Base-by-base conservation (phyloP, 257 asterid genomes). In the Paraleonurus japonicus region DNA sequence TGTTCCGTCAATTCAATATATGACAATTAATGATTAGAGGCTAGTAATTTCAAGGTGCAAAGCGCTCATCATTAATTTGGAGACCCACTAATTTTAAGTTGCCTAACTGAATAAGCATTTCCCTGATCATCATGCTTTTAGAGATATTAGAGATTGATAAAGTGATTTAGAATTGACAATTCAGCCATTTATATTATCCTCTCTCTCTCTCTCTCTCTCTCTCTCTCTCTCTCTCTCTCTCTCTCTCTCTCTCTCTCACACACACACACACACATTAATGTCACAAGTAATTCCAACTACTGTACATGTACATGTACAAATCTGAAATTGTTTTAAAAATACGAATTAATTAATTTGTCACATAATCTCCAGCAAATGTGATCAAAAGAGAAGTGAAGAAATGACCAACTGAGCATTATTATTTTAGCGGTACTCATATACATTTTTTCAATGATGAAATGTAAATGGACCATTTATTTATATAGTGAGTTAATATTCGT, bases 51-150 rank as follows among this genome's bases (percentile, higher is more conserved):
- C 3, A 57, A 47, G 75, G 72, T 13, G 65, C 64, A 41, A 76
- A 48, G 74, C 27, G 74, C 28, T 80, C 53, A 75, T 75, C 45
- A 79, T 79, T 72, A 41, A 64, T 54, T 68, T 61, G 58, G 54
- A 72, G 64, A 54, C 81, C 69, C 60, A 53, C 80, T 66, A 66
- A 66, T 75, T 67, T 63, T 59, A 58, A 73, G 63, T 76, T 64
- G 73, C 84, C 67, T 80, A 80, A 74, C 85, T 74, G 74, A 74
- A 78, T 71, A 79, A 65, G 70, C 78, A 79, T 67, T 53, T 72
- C 76, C 69, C 47, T 67, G 39, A 58, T 65, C 72, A 81, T 78
- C 32, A 81, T 81, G 82, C 5, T 26, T 66, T 73, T 65, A 32
- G 66, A 70, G 81, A 76, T 32, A 32, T 75, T 70, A 66, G 70